Conservation (phyloP, 2,329 filamentous ascomycete genomes). For the Neofusicoccum ribis region DNA sequence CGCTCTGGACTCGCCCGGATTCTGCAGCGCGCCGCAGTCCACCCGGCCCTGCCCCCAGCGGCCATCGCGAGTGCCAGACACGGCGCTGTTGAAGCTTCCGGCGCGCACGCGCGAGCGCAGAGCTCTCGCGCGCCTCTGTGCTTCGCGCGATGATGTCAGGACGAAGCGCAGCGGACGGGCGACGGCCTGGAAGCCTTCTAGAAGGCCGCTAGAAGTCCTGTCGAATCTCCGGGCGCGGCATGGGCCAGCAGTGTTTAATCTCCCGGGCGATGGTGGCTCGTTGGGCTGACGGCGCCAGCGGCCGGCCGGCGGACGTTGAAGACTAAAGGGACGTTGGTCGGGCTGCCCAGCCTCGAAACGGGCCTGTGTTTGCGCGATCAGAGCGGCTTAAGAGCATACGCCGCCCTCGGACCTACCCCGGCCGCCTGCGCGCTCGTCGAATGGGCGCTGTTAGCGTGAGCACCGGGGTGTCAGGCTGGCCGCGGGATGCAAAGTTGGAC, state of each 20-base stretch:
- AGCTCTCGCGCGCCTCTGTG: not conserved
- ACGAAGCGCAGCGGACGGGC: not conserved
- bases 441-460: slow-evolving; percentile 10
- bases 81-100: not conserved
- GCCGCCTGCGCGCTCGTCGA: slow-evolving; percentile 8
- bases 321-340: slow-evolving; percentile 6
- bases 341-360: not conserved
- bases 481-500: slow-evolving; percentile 8
- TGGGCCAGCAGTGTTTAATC: not conserved
- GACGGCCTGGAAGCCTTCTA: not conserved
- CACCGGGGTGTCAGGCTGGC: slow-evolving; percentile 5
- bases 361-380: slow-evolving; percentile 9
- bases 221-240: not conserved
- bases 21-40: not conserved
- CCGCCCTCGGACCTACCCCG: slow-evolving; percentile 2
- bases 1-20: slow-evolving; percentile 6
- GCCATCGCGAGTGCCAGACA: not conserved
- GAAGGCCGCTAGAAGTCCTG: slow-evolving; percentile 13
- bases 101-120: not conserved
- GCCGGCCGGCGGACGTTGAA: not conserved
- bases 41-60: not conserved
- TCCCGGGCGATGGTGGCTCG: not conserved
- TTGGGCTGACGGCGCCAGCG: not conserved
- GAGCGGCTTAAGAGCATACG: not conserved
- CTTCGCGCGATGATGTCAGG: slow-evolving; percentile 3